Percentiles rank a stretch among this genome's conserved stretches.
phyloP scores from a whole-genome alignment of 352 stramenopile species.

The Phytopythium delawarense region DNA sequence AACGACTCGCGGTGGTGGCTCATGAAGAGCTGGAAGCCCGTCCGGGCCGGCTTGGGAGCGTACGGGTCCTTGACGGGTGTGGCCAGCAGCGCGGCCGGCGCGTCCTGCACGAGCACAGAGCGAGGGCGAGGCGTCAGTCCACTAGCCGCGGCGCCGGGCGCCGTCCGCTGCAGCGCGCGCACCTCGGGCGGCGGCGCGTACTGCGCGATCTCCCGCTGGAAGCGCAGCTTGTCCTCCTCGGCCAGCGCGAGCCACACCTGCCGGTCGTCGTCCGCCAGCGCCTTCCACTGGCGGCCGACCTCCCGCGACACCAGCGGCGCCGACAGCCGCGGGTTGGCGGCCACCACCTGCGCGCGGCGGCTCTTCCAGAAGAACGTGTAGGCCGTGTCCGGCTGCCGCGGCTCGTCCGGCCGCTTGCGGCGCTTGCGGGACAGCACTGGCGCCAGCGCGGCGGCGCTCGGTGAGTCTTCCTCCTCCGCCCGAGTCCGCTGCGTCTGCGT shows the following conservation, averaged over 20 bases:
- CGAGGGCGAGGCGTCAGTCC: neutral
- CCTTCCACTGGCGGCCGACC: conserved; percentile 46
- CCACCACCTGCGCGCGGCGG: conserved; percentile 33
- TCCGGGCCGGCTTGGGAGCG: conserved; percentile 34
- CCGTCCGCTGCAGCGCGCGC: neutral
- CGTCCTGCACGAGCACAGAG: conserved; percentile 3
- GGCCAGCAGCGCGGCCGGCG: conserved; percentile 1
- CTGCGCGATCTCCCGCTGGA: conserved; percentile 40
- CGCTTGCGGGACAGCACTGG: conserved; percentile 13
- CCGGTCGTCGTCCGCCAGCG: conserved; percentile 29
- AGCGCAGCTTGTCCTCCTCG: conserved; percentile 40
- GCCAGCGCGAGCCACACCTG: conserved; percentile 52
- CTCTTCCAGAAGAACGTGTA: conserved; percentile 70
- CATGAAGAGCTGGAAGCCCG: conserved; percentile 65
- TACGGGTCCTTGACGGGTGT: conserved; percentile 33
- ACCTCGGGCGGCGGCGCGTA: conserved; percentile 22
- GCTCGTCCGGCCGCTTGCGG: conserved; percentile 35
- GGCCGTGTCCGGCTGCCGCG: conserved; percentile 48
- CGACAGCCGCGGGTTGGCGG: conserved; percentile 31
- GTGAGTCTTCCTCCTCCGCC: neutral
- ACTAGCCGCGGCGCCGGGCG: neutral
- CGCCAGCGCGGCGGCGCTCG: neutral
- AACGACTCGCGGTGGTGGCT: conserved; percentile 52
- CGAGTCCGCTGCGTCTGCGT: conserved; percentile 4
- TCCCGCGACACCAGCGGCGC: conserved; percentile 41